Percentiles rank a stretch among this genome's conserved stretches.
phyloP scores from a whole-genome alignment of 345 rosid species.

The Eucalyptus leucophloia region DNA sequence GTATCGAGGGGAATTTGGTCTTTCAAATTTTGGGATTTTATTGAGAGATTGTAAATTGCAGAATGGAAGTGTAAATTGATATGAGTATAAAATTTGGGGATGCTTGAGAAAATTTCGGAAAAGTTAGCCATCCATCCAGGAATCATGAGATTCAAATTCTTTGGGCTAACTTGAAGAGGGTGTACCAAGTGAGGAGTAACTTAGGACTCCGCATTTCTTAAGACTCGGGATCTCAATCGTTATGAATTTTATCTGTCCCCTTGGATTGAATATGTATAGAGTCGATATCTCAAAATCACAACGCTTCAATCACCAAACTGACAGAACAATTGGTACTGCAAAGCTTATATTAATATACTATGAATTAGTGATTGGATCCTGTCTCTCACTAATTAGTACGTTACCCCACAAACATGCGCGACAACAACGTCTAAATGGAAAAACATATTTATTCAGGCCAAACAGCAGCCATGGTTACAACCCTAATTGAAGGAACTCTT shows the following conservation, averaged over 20 bases:
- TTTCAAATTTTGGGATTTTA: background rate
- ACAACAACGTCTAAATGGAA: background rate
- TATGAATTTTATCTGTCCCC: background rate
- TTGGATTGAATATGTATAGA: background rate
- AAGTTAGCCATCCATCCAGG: background rate
- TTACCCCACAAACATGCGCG: background rate
- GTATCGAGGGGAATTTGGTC: background rate
- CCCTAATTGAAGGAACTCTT: background rate
- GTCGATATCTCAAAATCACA: background rate
- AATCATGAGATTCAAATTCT: background rate
- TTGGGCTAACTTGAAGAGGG: background rate
- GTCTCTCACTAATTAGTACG: background rate
- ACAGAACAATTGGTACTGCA: background rate
- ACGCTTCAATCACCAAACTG: background rate
- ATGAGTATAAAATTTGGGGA: background rate
- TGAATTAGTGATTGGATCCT: background rate
- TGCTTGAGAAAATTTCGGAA: background rate
- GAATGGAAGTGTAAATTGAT: background rate
- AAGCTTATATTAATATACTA: background rate
- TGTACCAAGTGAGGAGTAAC: background rate
- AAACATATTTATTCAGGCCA: background rate
- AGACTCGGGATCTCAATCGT: background rate
- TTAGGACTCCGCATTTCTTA: background rate
- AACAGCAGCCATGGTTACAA: background rate
- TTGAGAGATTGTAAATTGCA: background rate